Percentiles rank a stretch among this genome's conserved stretches.
phyloP scores from a whole-genome alignment of 495 filamentous ascomycete genomes.

The Aspergillus egyptiacus region DNA sequence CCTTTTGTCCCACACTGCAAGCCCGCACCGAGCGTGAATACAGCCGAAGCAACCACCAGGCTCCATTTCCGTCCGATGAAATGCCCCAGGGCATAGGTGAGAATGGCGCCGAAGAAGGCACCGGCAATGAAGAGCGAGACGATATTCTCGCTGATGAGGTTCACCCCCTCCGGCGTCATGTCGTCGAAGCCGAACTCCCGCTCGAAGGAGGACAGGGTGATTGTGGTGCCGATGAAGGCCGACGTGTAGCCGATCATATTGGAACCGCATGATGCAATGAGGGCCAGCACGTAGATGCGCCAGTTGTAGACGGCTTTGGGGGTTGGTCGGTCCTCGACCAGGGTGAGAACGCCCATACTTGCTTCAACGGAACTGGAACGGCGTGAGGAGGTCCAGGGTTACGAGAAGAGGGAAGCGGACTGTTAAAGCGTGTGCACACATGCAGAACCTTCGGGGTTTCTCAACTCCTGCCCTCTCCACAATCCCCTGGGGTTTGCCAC shows the following conservation, averaged over 20 bases:
- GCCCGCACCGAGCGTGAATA: constrained; percentile 61
- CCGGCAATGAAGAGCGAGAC: constrained; percentile 65
- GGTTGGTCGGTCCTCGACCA: constrained; percentile 61
- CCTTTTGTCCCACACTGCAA: constrained; percentile 56
- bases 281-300: constrained; percentile 58
- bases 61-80: constrained; percentile 53
- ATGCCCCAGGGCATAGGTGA: constrained; percentile 52
- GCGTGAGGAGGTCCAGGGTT: too few relatives aligned
- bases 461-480: constrained; percentile 6
- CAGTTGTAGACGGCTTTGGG: constrained; percentile 68
- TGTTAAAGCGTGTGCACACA: neutral
- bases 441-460: constrained; percentile 6
- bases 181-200: constrained; percentile 50
- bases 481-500: neutral
- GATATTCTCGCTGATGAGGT: constrained; percentile 57
- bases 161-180: constrained; percentile 31
- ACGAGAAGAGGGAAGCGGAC: too few relatives aligned
- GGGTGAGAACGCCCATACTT: constrained; percentile 52
- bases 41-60: constrained; percentile 44
- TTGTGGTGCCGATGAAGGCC: constrained; percentile 65
- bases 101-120: constrained; percentile 61
- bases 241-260: constrained; percentile 69
- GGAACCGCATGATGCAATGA: constrained; percentile 60
- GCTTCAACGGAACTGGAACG: neutral
- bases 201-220: constrained; percentile 56